phyloP scores from a whole-genome alignment of 2,329 filamentous ascomycete species.

The Magnaporthiopsis rhizophila region DNA sequence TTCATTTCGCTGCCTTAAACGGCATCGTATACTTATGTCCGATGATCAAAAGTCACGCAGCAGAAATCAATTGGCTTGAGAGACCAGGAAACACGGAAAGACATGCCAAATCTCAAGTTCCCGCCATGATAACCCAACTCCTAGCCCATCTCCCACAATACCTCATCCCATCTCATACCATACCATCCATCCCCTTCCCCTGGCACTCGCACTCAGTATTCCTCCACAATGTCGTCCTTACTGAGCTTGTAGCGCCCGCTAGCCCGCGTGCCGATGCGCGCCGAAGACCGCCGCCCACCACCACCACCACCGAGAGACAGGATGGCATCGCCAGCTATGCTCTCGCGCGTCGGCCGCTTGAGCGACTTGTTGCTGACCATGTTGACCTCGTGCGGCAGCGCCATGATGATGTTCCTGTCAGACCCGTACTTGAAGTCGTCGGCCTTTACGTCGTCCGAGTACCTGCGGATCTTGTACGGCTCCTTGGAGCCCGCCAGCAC shows the following conservation, averaged over 20 bases:
- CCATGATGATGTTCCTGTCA: slow-evolving; percentile 97
- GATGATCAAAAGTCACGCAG: too few species aligned
- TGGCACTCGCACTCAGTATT: slow-evolving; percentile 32
- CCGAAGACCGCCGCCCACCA: slow-evolving; percentile 35
- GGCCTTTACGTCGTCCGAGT: slow-evolving; percentile 89
- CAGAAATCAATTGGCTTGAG: too few species aligned
- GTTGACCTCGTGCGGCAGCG: slow-evolving; percentile 92
- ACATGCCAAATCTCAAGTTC: neutral
- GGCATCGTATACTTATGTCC: too few species aligned
- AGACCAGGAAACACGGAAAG: neutral
- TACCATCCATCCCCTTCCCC: too few species aligned
- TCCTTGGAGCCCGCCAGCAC: slow-evolving; percentile 73
- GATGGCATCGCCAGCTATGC: slow-evolving; percentile 60
- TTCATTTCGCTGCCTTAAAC: too few species aligned
- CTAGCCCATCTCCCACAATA: neutral
- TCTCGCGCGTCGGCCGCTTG: slow-evolving; percentile 84
- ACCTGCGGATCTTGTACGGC: slow-evolving; percentile 94
- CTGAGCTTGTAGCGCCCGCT: slow-evolving; percentile 65
- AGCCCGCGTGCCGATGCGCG: slow-evolving; percentile 42
- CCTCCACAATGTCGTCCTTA: slow-evolving; percentile 76
- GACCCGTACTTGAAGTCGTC: slow-evolving; percentile 97
- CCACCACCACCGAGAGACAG: slow-evolving; percentile 26
- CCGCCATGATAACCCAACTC: neutral
- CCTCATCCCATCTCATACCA: neutral
- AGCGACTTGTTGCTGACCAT: slow-evolving; percentile 87